A percentile compares a stretch with the other conserved stretches of the same genome.
These are phyloP conservation scores for Stachybotrys elegans DNA, from an alignment of 2,329 filamentous ascomycete species.

Conservation along the genomic window DNA sequence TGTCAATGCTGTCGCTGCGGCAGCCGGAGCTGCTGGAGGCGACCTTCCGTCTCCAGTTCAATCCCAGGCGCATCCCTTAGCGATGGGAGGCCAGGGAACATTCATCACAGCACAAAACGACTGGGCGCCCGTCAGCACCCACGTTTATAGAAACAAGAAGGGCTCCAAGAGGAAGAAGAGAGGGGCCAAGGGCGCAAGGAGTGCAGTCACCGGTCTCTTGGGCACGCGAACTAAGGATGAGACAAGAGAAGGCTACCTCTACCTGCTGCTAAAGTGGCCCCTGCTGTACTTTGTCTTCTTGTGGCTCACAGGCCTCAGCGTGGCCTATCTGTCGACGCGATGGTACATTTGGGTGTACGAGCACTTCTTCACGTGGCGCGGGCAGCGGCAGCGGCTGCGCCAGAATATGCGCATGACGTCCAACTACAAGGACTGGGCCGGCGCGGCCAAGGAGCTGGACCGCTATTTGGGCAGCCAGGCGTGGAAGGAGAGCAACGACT, in stretches of 20 bases:
- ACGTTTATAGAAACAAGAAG: conserved; percentile 42
- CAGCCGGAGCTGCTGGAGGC: conserved; percentile 33
- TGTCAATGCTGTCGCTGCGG: conserved; percentile 29
- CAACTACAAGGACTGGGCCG: conserved; percentile 79
- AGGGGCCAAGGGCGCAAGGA: conserved; percentile 27
- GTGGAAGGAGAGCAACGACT: conserved; percentile 76
- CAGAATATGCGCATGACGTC: conserved; percentile 65
- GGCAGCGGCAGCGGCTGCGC: conserved; percentile 66
- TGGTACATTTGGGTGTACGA: conserved; percentile 92
- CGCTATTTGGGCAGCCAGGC: conserved; percentile 71
- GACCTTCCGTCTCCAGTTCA: conserved; percentile 23
- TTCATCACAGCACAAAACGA: conserved; percentile 92
- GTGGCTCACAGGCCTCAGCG: conserved; percentile 71
- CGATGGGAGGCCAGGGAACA: conserved; percentile 27
- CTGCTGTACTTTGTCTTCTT: conserved; percentile 72
- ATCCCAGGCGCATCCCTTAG: background rate
- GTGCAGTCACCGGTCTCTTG: conserved; percentile 33
- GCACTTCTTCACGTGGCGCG: conserved; percentile 85
- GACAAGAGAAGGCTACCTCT: conserved; percentile 89
- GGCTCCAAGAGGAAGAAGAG: conserved; percentile 30
- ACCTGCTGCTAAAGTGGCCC: conserved; percentile 87
- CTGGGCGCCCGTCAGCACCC: conserved; percentile 84
- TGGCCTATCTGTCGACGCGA: conserved; percentile 72
- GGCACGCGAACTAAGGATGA: conserved; percentile 74
- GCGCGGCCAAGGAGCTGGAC: conserved; percentile 74